These are phyloP conservation scores for Leonotis leonurus DNA, from an alignment of 257 asterid genomes.

Conservation along the genomic window DNA sequence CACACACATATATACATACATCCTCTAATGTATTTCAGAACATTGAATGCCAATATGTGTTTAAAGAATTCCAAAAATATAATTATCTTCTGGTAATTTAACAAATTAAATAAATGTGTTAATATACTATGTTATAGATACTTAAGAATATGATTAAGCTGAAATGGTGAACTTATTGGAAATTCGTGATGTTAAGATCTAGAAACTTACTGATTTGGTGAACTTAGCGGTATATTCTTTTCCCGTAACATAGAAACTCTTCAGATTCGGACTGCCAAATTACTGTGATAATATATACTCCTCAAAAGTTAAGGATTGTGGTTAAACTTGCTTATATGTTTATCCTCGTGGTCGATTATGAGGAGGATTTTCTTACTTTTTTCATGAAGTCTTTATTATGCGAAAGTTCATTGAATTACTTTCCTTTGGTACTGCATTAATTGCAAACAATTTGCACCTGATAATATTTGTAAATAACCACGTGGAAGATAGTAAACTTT, in stretches of 20 bases:
- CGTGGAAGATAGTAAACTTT: background rate
- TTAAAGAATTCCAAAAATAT: background rate
- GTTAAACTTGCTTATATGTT: background rate
- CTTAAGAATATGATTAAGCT: background rate
- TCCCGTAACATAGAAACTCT: background rate
- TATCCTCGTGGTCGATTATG: background rate
- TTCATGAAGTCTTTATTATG: slow-evolving; percentile 5
- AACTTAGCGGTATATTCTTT: background rate
- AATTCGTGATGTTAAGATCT: background rate
- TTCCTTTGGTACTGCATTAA: background rate
- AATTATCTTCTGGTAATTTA: background rate
- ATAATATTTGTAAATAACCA: background rate
- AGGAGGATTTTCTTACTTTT: background rate
- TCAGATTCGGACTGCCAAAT: background rate
- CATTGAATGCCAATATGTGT: background rate
- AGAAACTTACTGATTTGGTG: background rate
- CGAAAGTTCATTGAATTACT: background rate
- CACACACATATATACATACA: too few relatives aligned
- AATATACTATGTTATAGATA: background rate
- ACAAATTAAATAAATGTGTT: background rate
- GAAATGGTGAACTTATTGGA: background rate
- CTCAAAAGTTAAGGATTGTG: background rate
- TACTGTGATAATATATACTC: background rate
- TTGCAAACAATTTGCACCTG: background rate
- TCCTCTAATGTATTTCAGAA: background rate